Evolutionary conservation across 192 early-diverging fungal species (phyloP), one percentile per base, ranked within the genome.

Genomic region (Coemansia sp.): DNA sequence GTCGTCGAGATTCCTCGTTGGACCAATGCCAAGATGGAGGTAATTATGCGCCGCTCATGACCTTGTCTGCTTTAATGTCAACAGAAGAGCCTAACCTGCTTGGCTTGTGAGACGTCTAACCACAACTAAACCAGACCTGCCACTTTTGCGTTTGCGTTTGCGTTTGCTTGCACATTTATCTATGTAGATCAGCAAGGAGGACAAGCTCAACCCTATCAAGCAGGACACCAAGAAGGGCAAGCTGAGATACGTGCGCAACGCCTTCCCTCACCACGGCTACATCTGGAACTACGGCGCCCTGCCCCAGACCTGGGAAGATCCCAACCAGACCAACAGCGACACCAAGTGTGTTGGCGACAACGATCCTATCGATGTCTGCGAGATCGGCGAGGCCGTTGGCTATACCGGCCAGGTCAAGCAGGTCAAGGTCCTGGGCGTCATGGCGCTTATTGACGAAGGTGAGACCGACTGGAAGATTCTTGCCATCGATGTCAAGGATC

Each of bases 251-350:
- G 96, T 99, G 65, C 90, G 94, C 79, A 97, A 99, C 90, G 91
- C 92, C 82, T 99, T 97, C 91, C 97, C 97, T 8, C 95, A 97
- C 89, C 93, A 99, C 84, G 97, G 97, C 65, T 99, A 99, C 84
- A 97, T 99, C 84, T 99, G 97, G 97, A 99, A 99, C 95, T 97
- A 99, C 73, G 97, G 97, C 75, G 96, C 96, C 66, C 87, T 99
- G 73, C 97, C 97, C 33, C 95, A 96, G 88, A 99, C 97, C 60
- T 99, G 97, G 97, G 97, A 99, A 85, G 97, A 99, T 74, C 97
- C 97, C 48, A 90, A 83, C 73, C 85, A 88, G 74, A 81, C 81
- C 64, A 90, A 96, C 84, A 84, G 90, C 67, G 96, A 99, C 83
- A 99, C 97, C 73, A 94, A 95, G 87, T 92, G 91, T 64, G 87